Evolutionary conservation across 768 basidiomycete species (phyloP).

Genomic region (Boletus edulis): DNA sequence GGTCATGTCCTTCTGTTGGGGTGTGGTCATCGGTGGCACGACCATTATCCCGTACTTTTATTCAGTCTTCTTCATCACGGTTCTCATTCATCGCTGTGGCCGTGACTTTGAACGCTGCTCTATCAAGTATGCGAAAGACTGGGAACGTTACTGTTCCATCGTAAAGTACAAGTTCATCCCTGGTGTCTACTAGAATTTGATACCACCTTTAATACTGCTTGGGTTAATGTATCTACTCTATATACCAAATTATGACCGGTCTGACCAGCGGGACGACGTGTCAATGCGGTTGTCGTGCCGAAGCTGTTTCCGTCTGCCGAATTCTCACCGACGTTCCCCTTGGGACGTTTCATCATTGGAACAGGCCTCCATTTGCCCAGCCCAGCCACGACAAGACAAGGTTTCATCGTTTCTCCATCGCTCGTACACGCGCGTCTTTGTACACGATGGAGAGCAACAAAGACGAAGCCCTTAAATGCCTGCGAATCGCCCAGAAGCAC

Average conservation of each 20-base stretch:
- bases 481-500: slow-evolving; percentile 76
- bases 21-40: slow-evolving; percentile 68
- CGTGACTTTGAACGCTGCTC: slow-evolving; percentile 96
- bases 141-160: slow-evolving; percentile 84
- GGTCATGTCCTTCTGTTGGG: slow-evolving; percentile 84
- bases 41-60: slow-evolving; percentile 95
- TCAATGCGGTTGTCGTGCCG: slow-evolving; percentile 5
- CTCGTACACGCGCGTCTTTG: slow-evolving; percentile 5
- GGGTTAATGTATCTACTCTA: not conserved
- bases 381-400: slow-evolving; percentile 1
- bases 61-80: slow-evolving; percentile 92
- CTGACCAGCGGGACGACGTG: slow-evolving; percentile 1
- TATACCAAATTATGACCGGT: not conserved
- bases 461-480: slow-evolving; percentile 84
- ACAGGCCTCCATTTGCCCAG: not conserved
- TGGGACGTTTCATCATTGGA: not conserved
- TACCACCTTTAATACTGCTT: slow-evolving; percentile 14
- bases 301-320: slow-evolving; percentile 2
- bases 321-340: slow-evolving; percentile 21
- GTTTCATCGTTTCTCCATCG: slow-evolving; percentile 8
- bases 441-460: slow-evolving; percentile 78
- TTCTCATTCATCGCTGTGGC: slow-evolving; percentile 86
- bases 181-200: slow-evolving; percentile 61
- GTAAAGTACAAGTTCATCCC: slow-evolving; percentile 93
- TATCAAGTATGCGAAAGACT: slow-evolving; percentile 91